phyloP scores from a whole-genome alignment of 164 flowering plant species.

The Vitis rupestris region DNA sequence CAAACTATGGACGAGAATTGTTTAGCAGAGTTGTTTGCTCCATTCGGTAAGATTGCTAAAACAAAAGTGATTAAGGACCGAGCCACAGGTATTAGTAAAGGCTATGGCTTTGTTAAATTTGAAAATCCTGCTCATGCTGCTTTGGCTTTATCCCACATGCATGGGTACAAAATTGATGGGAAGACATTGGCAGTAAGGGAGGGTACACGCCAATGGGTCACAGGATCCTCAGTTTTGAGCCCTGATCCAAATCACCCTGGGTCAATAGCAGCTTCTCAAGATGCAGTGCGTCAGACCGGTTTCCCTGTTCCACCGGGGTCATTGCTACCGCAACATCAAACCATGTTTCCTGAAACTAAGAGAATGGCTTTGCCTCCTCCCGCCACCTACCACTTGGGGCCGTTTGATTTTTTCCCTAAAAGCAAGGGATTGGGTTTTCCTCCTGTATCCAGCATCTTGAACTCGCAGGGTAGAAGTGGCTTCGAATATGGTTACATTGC shows the following conservation, averaged over 20 bases:
- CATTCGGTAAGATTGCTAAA: constrained; percentile 33
- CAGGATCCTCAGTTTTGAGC: constrained; percentile 5
- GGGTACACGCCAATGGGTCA: constrained; percentile 13
- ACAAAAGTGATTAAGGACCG: constrained; percentile 38
- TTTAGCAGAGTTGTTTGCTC: constrained; percentile 35
- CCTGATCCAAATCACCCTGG: constrained; percentile 10
- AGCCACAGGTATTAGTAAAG: constrained; percentile 36
- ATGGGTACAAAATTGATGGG: constrained; percentile 38
- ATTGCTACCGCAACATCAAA: constrained; percentile 12
- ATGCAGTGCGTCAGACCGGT: constrained; percentile 6
- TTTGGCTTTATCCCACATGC: constrained; percentile 29
- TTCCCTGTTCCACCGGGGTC: constrained; percentile 28
- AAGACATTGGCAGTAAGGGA: constrained; percentile 35
- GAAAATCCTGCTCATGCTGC: constrained; percentile 28
- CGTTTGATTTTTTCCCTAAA: not conserved
- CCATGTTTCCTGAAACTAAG: constrained; percentile 1
- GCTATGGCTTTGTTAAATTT: constrained; percentile 48
- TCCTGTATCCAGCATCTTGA: constrained; percentile 8
- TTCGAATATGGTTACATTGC: not conserved
- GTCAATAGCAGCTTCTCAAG: constrained; percentile 8
- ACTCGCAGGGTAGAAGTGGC: not conserved
- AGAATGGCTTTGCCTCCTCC: not conserved
- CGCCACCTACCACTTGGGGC: not conserved
- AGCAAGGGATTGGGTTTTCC: not conserved
- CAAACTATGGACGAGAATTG: constrained; percentile 24